Percentiles rank a stretch among this genome's conserved stretches.
phyloP scores from a whole-genome alignment of 2,329 filamentous ascomycete species.

The Sporothrix dimorphospora region DNA sequence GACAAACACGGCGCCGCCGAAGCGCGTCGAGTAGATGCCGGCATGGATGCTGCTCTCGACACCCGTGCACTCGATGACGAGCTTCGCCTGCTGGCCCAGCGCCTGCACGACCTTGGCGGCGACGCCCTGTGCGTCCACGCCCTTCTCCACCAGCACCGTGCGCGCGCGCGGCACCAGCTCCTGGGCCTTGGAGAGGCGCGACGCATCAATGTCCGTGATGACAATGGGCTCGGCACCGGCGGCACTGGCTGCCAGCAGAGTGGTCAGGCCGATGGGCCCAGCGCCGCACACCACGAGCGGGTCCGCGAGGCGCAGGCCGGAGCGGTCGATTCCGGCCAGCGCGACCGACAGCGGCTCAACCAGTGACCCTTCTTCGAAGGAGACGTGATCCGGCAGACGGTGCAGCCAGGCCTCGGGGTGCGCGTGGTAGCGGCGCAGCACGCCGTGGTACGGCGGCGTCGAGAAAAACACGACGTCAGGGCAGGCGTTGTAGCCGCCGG shows the following conservation, averaged over 20 bases:
- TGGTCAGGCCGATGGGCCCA: constrained; percentile 67
- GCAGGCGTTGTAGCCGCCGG: constrained; percentile 66
- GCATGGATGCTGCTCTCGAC: constrained; percentile 65
- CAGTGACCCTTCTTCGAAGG: constrained; percentile 62
- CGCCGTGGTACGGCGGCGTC: constrained; percentile 64
- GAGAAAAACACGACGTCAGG: constrained; percentile 63
- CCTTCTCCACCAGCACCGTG: neutral
- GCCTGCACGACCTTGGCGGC: neutral
- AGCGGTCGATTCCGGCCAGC: constrained; percentile 59
- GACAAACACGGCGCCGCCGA: constrained; percentile 64
- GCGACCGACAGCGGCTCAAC: constrained; percentile 67
- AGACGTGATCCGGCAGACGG: constrained; percentile 59
- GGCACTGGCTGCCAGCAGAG: constrained; percentile 61
- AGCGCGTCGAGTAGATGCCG: constrained; percentile 58
- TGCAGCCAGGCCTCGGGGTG: constrained; percentile 65
- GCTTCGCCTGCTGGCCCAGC: constrained; percentile 61
- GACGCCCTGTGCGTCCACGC: neutral
- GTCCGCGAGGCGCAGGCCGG: constrained; percentile 59
- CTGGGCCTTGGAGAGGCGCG: neutral
- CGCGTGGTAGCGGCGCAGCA: constrained; percentile 62
- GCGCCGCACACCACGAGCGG: constrained; percentile 63
- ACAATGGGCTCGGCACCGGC: constrained; percentile 66
- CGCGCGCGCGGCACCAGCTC: neutral
- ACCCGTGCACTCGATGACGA: constrained; percentile 67
- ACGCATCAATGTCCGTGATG: constrained; percentile 62